Conservation (phyloP, 495 filamentous ascomycete species). For the Hypoxylon cercidicola region DNA sequence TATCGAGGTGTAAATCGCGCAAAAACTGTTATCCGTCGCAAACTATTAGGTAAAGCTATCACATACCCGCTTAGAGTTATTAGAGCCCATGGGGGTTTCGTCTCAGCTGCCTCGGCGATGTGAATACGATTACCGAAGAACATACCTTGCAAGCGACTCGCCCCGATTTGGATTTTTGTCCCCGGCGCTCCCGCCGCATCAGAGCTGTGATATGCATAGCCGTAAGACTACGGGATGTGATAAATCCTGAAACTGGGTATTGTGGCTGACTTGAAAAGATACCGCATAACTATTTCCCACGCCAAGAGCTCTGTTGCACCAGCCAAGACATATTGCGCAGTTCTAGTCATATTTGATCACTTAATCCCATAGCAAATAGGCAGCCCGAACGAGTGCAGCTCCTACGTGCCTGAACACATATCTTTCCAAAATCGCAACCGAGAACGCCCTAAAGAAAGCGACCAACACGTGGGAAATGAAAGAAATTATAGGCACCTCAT, state of each 20-base stretch:
- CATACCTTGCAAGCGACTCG: slow-evolving; percentile 10
- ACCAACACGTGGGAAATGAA: not conserved
- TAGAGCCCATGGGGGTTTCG: not conserved
- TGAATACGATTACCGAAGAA: slow-evolving; percentile 3
- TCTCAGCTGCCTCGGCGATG: slow-evolving; percentile 22
- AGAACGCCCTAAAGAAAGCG: slow-evolving; percentile 10
- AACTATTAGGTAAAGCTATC: slow-evolving; percentile 12
- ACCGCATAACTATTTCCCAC: not conserved
- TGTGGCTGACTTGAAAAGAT: slow-evolving; percentile 19
- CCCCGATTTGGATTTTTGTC: slow-evolving; percentile 13
- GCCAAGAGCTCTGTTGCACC: slow-evolving; percentile 19
- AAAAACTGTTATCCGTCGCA: slow-evolving; percentile 3
- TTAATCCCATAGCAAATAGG: slow-evolving; percentile 5
- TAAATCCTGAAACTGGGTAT: slow-evolving; percentile 9
- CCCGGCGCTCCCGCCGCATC: not conserved
- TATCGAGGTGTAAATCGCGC: slow-evolving; percentile 54
- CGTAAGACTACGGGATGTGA: slow-evolving; percentile 6
- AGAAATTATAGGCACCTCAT: not conserved
- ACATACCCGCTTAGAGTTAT: slow-evolving; percentile 6
- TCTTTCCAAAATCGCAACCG: slow-evolving; percentile 29
- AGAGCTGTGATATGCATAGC: slow-evolving; percentile 7
- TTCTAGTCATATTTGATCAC: slow-evolving; percentile 8
- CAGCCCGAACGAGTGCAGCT: slow-evolving; percentile 5
- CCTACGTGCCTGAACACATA: slow-evolving; percentile 9
- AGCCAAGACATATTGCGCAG: slow-evolving; percentile 29